Base-by-base conservation (phyloP, 164 flowering plant species). In the Vitis riparia region DNA sequence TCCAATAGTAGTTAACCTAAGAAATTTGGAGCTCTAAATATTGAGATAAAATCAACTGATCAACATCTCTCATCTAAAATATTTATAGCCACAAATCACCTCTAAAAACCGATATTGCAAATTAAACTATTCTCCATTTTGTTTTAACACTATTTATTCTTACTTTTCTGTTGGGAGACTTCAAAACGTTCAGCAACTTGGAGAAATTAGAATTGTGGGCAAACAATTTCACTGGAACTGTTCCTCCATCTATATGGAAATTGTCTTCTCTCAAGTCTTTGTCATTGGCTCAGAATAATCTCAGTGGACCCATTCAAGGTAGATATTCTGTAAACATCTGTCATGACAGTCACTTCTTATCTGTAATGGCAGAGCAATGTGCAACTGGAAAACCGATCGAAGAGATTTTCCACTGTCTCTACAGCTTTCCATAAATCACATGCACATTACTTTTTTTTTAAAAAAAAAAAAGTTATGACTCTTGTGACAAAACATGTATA, bases 241-340 rank as follows among this genome's bases (percentile, higher is more conserved):
- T 71, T 48, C 63, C 63, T 48, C 19, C 56, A n/a, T 55, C 16
- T 6, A 47, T 71, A 11, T 62, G 56, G 23, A 23, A 13, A 3
- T 19, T 71, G 27, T n/a, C 62, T 23, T 55, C 51, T 49, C 68
- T 64, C 16, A 50, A n/a, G 47, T 63, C 50, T 13, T 71, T 71
- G 23, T 57, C 55, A 27, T 58, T 71, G 17, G 11, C 14, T 4
- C 2, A 48, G 5, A 71, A 71, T 51, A 9, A 4, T 11, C 68
- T 65, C 57, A 71, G 58, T 16, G 74, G 63, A 14, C 47, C 73
- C 48, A 63, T 47, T 32, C 57, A 57, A 64, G 74, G 74, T 71
- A 57, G 47, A 49, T 15, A 59, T 17, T 17, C 17, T 17, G 17
- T 17, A 17, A 17, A 17, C 17, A 17, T 17, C 17, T 17, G 17